These are phyloP conservation scores for Neoboletus subvelutipes DNA, from an alignment of 768 basidiomycete species.

Conservation along the genomic window DNA sequence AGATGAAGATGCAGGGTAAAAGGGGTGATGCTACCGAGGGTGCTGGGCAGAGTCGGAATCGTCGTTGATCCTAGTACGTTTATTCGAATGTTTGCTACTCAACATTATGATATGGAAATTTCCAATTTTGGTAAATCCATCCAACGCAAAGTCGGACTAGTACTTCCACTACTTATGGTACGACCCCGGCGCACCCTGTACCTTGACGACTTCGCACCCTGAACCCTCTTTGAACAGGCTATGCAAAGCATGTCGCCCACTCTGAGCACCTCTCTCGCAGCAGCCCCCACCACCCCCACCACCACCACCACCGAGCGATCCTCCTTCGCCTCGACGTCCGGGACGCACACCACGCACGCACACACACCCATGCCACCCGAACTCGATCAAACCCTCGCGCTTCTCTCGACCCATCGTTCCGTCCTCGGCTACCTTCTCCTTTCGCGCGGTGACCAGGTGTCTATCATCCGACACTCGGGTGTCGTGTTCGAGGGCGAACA, in stretches of 20 bases:
- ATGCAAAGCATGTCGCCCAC: slow-evolving; percentile 9
- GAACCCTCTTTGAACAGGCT: slow-evolving; percentile 12
- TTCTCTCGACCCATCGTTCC: slow-evolving; percentile 77
- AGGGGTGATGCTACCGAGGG: slow-evolving; percentile 38
- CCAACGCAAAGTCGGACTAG: not conserved
- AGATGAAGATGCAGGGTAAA: slow-evolving; percentile 62
- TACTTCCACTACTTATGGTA: not conserved
- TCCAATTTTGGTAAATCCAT: not conserved
- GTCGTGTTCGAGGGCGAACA: slow-evolving; percentile 86
- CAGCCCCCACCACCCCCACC: not conserved
- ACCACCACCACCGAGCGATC: slow-evolving; percentile 4
- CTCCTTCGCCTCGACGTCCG: slow-evolving; percentile 9
- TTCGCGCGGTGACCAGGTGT: slow-evolving; percentile 66
- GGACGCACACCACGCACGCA: slow-evolving; percentile 14
- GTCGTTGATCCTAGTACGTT: too few species aligned
- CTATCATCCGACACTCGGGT: slow-evolving; percentile 83
- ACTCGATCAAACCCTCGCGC: slow-evolving; percentile 73
- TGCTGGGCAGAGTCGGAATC: slow-evolving; percentile 53
- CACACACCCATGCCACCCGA: slow-evolving; percentile 59
- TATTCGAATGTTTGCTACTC: too few species aligned
- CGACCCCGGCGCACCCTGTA: not conserved
- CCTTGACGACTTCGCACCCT: slow-evolving; percentile 12
- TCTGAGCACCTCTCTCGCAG: slow-evolving; percentile 17
- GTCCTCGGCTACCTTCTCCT: slow-evolving; percentile 87
- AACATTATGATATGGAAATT: not conserved